Percentiles rank a stretch among this genome's conserved stretches.
phyloP scores from a whole-genome alignment of 1,139 yeast genomes.

The Blastobotrys niveus region DNA sequence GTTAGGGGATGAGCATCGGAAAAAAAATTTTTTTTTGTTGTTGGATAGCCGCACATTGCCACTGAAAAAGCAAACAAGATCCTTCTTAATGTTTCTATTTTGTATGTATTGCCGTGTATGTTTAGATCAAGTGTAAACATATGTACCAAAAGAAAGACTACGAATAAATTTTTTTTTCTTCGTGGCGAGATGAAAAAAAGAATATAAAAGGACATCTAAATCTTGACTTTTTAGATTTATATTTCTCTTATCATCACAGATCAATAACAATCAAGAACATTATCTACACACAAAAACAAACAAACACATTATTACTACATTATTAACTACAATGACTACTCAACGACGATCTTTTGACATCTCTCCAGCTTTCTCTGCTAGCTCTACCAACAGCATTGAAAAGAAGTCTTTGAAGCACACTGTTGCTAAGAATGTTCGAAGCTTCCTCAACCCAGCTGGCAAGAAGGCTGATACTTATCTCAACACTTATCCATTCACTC shows the following conservation, averaged over 20 bases:
- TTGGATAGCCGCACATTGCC: slow-evolving; percentile 2
- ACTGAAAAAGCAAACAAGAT: not conserved
- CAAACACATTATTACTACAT: not conserved
- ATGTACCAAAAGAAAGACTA: not conserved
- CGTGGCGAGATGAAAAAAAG: slow-evolving; percentile 1
- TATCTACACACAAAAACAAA: not conserved
- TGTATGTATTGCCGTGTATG: not conserved
- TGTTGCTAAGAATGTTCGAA: slow-evolving; percentile 1
- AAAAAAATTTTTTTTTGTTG: not conserved
- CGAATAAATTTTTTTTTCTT: not conserved
- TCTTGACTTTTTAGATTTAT: not conserved
- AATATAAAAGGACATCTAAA: slow-evolving; percentile 3
- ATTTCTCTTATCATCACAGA: not conserved
- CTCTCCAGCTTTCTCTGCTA: slow-evolving; percentile 12
- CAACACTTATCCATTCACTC: not conserved
- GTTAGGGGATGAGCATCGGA: slow-evolving; percentile 4
- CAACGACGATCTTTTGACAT: slow-evolving; percentile 9
- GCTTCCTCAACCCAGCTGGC: slow-evolving; percentile 7
- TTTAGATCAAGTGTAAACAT: slow-evolving; percentile 1
- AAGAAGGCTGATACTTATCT: not conserved
- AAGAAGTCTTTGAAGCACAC: slow-evolving; percentile 4
- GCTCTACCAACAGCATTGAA: slow-evolving; percentile 4
- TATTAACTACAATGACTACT: slow-evolving; percentile 4
- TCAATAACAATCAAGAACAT: not conserved
- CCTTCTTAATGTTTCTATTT: not conserved